A percentile compares a stretch with the other conserved stretches of the same genome.
phyloP scores from a whole-genome alignment of 2,329 filamentous ascomycete genomes.

The Exophiala sideris region DNA sequence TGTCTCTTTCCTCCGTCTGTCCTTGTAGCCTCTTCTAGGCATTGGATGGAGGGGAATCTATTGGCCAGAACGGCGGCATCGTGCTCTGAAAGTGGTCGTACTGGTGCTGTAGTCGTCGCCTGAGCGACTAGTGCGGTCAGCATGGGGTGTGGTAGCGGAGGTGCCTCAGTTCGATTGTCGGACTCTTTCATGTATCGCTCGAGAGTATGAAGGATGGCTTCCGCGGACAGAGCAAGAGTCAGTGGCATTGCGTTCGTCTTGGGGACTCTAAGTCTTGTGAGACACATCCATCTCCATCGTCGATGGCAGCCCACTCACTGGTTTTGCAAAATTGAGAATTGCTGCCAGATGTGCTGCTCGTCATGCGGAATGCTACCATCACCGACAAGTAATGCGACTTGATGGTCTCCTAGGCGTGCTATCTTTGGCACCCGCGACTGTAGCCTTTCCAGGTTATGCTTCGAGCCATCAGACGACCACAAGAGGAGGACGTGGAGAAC shows the following conservation, averaged over 20 bases:
- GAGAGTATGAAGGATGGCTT: conserved; percentile 9
- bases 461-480: conserved; percentile 6
- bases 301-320: not conserved
- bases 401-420: not conserved
- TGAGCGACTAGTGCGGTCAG: conserved; percentile 20
- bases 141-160: not conserved
- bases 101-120: conserved; percentile 20
- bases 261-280: conserved; percentile 4
- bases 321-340: conserved; percentile 5
- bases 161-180: not conserved
- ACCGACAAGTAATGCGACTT: conserved; percentile 8
- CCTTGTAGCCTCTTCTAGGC: conserved; percentile 24
- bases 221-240: conserved; percentile 2
- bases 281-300: not conserved
- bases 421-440: not conserved
- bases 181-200: conserved; percentile 8
- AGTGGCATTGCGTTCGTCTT: not conserved
- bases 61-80: conserved; percentile 34
- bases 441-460: not conserved
- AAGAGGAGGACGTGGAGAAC: conserved; percentile 13
- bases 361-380: not conserved
- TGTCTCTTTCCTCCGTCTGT: conserved; percentile 10
- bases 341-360: not conserved
- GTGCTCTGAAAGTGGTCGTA: conserved; percentile 29
- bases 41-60: conserved; percentile 28